Percentiles rank a stretch among this genome's conserved stretches.
Evolutionary conservation across 441 rosid species (phyloP).

Genomic region (Rhodomyrtus psidioides): DNA sequence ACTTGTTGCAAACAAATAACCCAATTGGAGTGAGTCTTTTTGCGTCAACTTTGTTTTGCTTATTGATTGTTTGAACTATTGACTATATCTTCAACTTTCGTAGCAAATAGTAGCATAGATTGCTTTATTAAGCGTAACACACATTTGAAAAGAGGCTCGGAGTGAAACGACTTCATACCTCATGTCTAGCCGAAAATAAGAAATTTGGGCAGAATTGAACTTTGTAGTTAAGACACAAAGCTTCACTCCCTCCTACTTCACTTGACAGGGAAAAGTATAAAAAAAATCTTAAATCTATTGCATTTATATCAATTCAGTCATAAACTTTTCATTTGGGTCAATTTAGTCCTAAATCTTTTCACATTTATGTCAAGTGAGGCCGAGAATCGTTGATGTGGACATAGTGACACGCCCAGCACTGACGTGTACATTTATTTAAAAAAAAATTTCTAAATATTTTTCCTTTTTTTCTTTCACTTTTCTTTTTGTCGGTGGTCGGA

Average conservation of each 20-base stretch:
- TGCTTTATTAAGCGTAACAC: background rate
- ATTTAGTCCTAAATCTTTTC: no score
- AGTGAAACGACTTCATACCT: background rate
- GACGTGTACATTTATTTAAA: no score
- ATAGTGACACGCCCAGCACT: no score
- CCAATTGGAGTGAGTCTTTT: background rate
- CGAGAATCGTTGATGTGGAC: no score
- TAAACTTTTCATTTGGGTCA: no score
- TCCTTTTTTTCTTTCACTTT: no score
- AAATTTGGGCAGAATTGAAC: background rate
- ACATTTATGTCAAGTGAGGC: no score
- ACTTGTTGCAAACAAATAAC: background rate
- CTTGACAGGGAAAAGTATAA: no score
- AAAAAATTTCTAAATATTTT: no score
- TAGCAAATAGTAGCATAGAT: background rate
- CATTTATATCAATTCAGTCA: no score
- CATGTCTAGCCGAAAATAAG: background rate
- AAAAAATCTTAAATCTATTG: no score
- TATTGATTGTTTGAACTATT: background rate
- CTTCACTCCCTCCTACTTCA: background rate
- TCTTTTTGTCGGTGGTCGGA: no score
- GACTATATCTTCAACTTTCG: background rate
- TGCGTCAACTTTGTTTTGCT: background rate
- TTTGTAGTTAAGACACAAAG: background rate
- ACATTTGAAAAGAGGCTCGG: background rate